A percentile compares a stretch with the other conserved stretches of the same genome.
Evolutionary conservation across 345 rosid species (phyloP).

Genomic region (Syzygium grande): DNA sequence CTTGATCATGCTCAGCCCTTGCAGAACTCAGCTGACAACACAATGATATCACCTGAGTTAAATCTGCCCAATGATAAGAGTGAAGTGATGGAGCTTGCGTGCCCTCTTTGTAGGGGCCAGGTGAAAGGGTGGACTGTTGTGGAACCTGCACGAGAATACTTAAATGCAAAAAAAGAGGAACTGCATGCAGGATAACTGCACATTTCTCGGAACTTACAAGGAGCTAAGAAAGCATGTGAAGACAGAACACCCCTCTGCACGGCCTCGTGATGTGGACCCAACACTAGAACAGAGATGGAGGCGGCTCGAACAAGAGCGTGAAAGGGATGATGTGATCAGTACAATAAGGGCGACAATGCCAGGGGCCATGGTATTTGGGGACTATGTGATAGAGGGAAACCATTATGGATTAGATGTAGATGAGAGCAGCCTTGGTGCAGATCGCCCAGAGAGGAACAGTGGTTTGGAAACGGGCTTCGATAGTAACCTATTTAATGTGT

Average conservation of each 20-base stretch:
- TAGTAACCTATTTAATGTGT: conserved; percentile 52
- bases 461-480: conserved; percentile 46
- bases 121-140: conserved; percentile 98
- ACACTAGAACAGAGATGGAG: conserved; percentile 79
- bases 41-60: conserved; percentile 18
- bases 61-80: conserved; percentile 31
- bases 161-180: conserved; percentile 74
- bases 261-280: conserved; percentile 81
- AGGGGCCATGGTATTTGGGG: conserved; percentile 80
- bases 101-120: conserved; percentile 96
- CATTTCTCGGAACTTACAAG: conserved; percentile 63
- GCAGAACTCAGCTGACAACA: conserved; percentile 16
- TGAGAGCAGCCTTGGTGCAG: conserved; percentile 19
- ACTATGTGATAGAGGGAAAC: conserved; percentile 71
- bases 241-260: conserved; percentile 64
- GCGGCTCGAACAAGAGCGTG: conserved; percentile 68
- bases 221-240: conserved; percentile 94
- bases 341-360: conserved; percentile 83
- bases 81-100: conserved; percentile 56
- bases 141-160: conserved; percentile 68
- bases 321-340: conserved; percentile 66
- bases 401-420: conserved; percentile 37
- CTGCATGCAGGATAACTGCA: conserved; percentile 92
- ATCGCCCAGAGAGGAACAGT: conserved; percentile 16
- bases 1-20: conserved; percentile 11